Percentiles rank a stretch among this genome's conserved stretches.
phyloP scores from a whole-genome alignment of 2,329 filamentous ascomycete genomes.

The Niveomyces coronatus region DNA sequence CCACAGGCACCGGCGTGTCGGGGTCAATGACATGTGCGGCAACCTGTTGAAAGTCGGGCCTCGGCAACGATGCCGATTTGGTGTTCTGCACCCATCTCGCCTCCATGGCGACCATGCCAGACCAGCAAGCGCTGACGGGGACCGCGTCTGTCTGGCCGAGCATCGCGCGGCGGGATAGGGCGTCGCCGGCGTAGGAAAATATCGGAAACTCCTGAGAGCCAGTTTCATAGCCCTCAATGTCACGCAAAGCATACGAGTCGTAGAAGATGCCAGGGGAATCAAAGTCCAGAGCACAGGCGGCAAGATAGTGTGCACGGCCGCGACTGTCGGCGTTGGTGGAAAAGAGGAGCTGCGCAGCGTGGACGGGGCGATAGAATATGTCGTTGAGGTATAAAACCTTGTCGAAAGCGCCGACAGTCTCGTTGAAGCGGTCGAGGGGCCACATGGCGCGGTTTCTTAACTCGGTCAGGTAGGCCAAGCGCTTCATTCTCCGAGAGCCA shows the following conservation, averaged over 20 bases:
- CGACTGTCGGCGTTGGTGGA: constrained; percentile 42
- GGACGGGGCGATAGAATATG: constrained; percentile 40
- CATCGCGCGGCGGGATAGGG: constrained; percentile 50
- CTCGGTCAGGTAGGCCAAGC: constrained; percentile 64
- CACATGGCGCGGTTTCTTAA: constrained; percentile 60
- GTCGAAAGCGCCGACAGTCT: constrained; percentile 34
- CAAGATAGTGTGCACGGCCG: constrained; percentile 49
- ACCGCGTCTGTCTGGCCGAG: constrained; percentile 52
- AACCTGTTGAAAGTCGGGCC: constrained; percentile 23
- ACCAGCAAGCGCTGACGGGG: constrained; percentile 65
- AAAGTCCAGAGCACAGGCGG: constrained; percentile 57
- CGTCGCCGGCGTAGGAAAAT: constrained; percentile 45
- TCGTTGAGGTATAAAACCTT: constrained; percentile 60
- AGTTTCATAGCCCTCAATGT: constrained; percentile 51
- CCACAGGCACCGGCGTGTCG: constrained; percentile 18
- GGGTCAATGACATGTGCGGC: constrained; percentile 27
- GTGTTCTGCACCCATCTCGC: constrained; percentile 45
- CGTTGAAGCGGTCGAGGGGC: constrained; percentile 44
- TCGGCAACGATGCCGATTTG: constrained; percentile 18
- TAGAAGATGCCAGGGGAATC: constrained; percentile 59
- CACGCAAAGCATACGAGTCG: constrained; percentile 63
- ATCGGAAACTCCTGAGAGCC: constrained; percentile 60
- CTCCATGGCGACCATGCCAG: constrained; percentile 62
- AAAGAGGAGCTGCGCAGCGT: constrained; percentile 50
- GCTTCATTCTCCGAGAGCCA: constrained; percentile 53